Evolutionary conservation across 805 yeast genomes (phyloP), one percentile per base, ranked within the genome.

Genomic region (Saturnispora besseyi): DNA sequence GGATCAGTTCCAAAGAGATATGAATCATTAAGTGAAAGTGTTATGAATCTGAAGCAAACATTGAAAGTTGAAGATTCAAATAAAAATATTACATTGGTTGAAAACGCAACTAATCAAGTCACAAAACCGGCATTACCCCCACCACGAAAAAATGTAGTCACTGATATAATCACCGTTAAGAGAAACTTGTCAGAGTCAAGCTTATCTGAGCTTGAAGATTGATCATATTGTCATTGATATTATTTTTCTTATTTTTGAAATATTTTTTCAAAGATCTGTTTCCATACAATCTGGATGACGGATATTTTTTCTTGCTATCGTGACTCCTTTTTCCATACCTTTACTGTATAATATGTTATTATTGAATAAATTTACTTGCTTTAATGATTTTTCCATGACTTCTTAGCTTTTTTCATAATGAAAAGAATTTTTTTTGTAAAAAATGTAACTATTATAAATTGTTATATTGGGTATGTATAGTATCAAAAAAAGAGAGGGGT

Each of bases 1-100:
- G 52, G 52, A n/a, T 50, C 51, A 29, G 56, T 49, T 5, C 56
- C 55, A 15, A 53, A 50, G 18, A 54, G 66, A 15, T 62, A 62
- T 50, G 60, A 58, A 44, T 42, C 54, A 12, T 49, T 59, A 10
- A 50, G 62, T 5, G 54, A 55, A 30, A 59, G 53, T 47, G 49
- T 61, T 7, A 36, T 32, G 28, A 47, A 51, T 26, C 55, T 62
- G 44, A 58, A 55, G 18, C 51, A 53, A 12, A 34, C 29, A 9
- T 26, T 44, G 30, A 49, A 45, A 36, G 15, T 22, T 3, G 46
- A 43, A 26, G 46, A 18, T 22, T 18, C 24, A 36, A 31, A 5
- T 26, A 38, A 13, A 22, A 12, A 24, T 38, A 38, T 24, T 13
- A 7, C 24, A 12, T 28, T 18, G 11, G 45, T 46, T 42, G 48